Evolutionary conservation across 768 basidiomycete genomes (phyloP).

Genomic region (Leucocoprinus sp.): DNA sequence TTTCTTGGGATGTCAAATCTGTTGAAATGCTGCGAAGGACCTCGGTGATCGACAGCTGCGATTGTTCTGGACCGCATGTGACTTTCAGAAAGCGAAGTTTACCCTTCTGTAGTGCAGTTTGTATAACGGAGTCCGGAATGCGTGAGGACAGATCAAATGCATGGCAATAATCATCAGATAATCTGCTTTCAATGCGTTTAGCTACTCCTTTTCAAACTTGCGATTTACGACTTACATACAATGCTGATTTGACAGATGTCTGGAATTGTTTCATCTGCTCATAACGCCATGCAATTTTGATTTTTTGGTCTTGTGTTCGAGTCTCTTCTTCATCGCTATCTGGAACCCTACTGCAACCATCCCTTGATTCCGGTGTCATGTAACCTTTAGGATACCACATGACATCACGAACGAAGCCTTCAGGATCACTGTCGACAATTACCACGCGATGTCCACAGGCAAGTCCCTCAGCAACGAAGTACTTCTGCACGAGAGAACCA

Average conservation of each 20-base stretch:
- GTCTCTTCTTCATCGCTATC: conserved; percentile 28
- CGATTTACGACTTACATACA: conserved; percentile 32
- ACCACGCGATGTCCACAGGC: conserved; percentile 60
- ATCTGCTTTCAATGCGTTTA: conserved; percentile 23
- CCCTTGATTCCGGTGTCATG: conserved; percentile 16
- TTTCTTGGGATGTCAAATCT: conserved; percentile 21
- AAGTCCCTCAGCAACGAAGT: conserved; percentile 85
- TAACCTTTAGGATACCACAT: conserved; percentile 65
- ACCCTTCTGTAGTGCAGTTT: conserved; percentile 30
- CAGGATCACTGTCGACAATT: conserved; percentile 53
- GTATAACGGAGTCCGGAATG: conserved; percentile 44
- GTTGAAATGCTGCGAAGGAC: conserved; percentile 21
- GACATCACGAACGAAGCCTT: conserved; percentile 55
- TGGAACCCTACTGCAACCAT: conserved; percentile 21
- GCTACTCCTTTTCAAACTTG: conserved; percentile 3
- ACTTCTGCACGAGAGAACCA: conserved; percentile 76
- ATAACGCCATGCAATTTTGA: conserved; percentile 98
- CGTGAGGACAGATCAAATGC: conserved; percentile 66
- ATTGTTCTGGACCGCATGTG: conserved; percentile 5
- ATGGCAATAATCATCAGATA: conserved; percentile 54
- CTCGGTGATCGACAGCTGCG: conserved; percentile 10
- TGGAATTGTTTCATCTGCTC: conserved; percentile 88
- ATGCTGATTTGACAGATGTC: conserved; percentile 59
- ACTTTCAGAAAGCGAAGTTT: conserved; percentile 7
- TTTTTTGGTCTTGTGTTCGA: conserved; percentile 42